These are phyloP conservation scores for Globisporangium orthogonon DNA, from an alignment of 352 stramenopile genomes.

Conservation along the genomic window DNA sequence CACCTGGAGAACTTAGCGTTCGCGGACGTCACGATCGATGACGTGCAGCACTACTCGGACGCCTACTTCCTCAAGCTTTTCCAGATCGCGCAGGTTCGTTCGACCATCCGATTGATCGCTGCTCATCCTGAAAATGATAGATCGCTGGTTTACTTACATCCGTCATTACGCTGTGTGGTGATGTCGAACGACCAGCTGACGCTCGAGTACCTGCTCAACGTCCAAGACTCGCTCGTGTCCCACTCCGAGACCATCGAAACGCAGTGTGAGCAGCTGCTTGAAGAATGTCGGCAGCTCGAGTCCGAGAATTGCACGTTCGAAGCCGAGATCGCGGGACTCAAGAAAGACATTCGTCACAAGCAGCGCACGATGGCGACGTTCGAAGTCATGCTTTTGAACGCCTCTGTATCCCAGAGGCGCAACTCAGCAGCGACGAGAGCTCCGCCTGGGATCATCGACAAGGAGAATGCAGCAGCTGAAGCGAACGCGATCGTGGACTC, in stretches of 20 bases:
- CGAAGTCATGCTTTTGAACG: conserved; percentile 74
- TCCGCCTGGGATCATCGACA: conserved; percentile 5
- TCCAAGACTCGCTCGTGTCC: conserved; percentile 71
- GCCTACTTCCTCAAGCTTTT: conserved; percentile 85
- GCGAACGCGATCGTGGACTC: conserved; percentile 31
- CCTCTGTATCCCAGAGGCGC: conserved; percentile 24
- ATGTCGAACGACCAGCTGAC: conserved; percentile 37
- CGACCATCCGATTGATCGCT: neutral
- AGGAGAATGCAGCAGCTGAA: conserved; percentile 30
- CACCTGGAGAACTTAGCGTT: conserved; percentile 81
- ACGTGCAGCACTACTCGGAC: conserved; percentile 82
- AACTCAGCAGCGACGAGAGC: conserved; percentile 1
- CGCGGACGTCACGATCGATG: conserved; percentile 73
- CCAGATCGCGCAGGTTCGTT: conserved; percentile 66
- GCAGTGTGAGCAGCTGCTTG: conserved; percentile 55
- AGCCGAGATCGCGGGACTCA: conserved; percentile 49
- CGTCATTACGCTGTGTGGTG: neutral
- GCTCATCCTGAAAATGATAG: too few species aligned
- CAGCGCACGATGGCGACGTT: conserved; percentile 78
- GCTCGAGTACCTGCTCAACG: conserved; percentile 77
- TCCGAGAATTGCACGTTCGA: conserved; percentile 55
- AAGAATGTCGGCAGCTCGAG: conserved; percentile 58
- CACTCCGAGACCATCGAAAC: conserved; percentile 61
- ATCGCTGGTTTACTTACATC: neutral
- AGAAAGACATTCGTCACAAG: conserved; percentile 76